Conservation (phyloP, 345 rosid genomes). For the Camelina laxa region DNA sequence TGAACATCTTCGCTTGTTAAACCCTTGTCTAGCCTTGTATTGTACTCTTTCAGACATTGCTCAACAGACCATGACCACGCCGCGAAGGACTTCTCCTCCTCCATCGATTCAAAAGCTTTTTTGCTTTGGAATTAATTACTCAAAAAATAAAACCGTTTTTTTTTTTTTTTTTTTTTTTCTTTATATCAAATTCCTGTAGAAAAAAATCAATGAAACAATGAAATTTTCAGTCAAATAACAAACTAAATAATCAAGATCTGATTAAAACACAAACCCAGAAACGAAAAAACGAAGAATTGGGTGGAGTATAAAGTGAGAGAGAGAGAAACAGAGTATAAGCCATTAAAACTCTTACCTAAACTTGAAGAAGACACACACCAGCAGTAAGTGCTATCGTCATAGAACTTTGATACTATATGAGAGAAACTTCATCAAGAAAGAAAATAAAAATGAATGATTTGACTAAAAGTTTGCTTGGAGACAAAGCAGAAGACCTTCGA, state of each 20-base stretch:
- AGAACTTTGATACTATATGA: conserved; percentile 11
- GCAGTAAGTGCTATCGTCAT: not conserved
- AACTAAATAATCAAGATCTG: not conserved
- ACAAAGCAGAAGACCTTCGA: conserved; percentile 56
- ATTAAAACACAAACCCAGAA: conserved; percentile 26
- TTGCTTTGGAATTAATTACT: not conserved
- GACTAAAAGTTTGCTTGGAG: conserved; percentile 56
- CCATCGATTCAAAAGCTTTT: conserved; percentile 36
- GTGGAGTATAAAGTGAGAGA: conserved; percentile 4
- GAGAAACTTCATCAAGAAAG: not conserved
- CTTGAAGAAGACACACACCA: not conserved
- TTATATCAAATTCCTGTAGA: conserved; percentile 45
- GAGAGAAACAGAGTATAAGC: conserved; percentile 2
- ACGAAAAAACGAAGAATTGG: not conserved
- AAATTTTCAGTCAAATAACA: conserved; percentile 17
- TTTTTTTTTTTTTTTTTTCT: not conserved
- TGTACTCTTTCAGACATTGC: conserved; percentile 71
- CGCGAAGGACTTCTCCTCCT: conserved; percentile 73
- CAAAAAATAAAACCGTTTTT: not conserved
- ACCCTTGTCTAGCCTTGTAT: conserved; percentile 73
- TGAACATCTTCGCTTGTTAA: conserved; percentile 63
- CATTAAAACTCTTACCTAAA: conserved; percentile 42
- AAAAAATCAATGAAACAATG: not conserved
- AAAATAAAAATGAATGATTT: conserved; percentile 18
- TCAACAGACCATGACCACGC: conserved; percentile 89